Evolutionary conservation across 2,329 filamentous ascomycete species (phyloP), one percentile per base, ranked within the genome.

Genomic region (Colletotrichum plurivorum): DNA sequence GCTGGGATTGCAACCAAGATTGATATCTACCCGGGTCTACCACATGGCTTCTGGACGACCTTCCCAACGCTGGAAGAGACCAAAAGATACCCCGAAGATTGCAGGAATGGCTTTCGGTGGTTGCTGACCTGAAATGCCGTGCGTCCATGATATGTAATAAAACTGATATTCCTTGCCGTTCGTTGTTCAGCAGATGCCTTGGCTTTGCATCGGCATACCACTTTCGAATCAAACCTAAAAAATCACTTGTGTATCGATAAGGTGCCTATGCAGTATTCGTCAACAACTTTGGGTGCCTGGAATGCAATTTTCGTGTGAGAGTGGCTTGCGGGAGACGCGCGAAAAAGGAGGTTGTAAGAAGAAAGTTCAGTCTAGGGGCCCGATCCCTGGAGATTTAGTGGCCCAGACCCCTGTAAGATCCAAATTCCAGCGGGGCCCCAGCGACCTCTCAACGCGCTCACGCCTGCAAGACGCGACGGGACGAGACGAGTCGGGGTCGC

Each of bases 21-120:
- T 6, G 73, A 79, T n/a, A 58, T 77, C 1, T 78, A 78, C 45
- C 73, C 76, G 2, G 76, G 77, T 5, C 62, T 77, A 25, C 76
- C 76, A 27, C 78, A 78, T 67, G 72, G 69, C 1, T 79, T 79
- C 59, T 79, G 75, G 77, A 67, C 45, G 6, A 15, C 76, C 10
- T 76, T 74, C 16, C 72, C 74, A 0, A 69, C 75, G 4, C 55
- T 76, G 15, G 64, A 69, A 41, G 58, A 72, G 12, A 71, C 62
- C 20, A 69, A 70, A 41, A 75, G 76, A 66, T 73, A 76, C 39
- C 53, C 69, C 18, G 60, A 63, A 18, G 74, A 78, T 51, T 57
- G 58, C 10, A 45, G 59, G 51, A 61, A 71, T n/a, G 76, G 71
- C 25, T 56, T 79, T 4, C 71, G 71, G 55, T 77, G 73, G 75